A percentile compares a stretch with the other conserved stretches of the same genome.
Conservation (phyloP, 139 green algal genomes). For the Mesotaenium endlicherianum region DNA sequence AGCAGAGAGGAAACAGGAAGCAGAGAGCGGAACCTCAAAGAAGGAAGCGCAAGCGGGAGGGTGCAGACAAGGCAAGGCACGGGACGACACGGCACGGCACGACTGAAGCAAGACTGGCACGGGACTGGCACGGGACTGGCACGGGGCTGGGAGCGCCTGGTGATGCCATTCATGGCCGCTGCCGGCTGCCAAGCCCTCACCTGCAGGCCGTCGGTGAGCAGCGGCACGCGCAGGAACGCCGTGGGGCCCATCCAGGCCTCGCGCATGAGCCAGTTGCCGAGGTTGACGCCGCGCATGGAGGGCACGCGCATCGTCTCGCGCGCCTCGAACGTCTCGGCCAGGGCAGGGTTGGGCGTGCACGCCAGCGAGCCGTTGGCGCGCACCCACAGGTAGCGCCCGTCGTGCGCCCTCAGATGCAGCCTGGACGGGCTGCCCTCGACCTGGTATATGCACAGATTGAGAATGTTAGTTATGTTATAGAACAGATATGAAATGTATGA, state of each 20-base stretch:
- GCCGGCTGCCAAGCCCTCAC: neutral
- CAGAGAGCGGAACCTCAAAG: no score
- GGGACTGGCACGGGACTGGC: neutral
- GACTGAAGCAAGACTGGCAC: no score
- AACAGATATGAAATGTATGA: no score
- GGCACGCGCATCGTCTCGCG: neutral
- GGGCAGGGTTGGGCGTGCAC: neutral
- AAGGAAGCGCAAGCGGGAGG: no score
- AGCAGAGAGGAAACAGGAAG: no score
- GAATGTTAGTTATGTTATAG: no score
- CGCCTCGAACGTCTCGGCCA: neutral
- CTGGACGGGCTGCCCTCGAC: neutral
- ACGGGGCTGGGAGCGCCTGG: neutral
- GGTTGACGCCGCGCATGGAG: neutral
- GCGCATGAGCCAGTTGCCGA: constrained; percentile 1
- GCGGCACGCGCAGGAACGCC: constrained; percentile 7
- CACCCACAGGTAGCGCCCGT: neutral
- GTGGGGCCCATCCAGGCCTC: constrained; percentile 4
- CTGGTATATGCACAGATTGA: neutral
- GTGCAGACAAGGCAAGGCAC: no score
- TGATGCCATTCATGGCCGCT: neutral
- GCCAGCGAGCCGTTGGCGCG: neutral
- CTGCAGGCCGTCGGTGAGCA: constrained; percentile 15
- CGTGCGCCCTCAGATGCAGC: neutral
- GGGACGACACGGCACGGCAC: no score